Percentiles rank a stretch among this genome's conserved stretches.
phyloP scores from a whole-genome alignment of 257 asterid species.

The Scutellaria barbata region DNA sequence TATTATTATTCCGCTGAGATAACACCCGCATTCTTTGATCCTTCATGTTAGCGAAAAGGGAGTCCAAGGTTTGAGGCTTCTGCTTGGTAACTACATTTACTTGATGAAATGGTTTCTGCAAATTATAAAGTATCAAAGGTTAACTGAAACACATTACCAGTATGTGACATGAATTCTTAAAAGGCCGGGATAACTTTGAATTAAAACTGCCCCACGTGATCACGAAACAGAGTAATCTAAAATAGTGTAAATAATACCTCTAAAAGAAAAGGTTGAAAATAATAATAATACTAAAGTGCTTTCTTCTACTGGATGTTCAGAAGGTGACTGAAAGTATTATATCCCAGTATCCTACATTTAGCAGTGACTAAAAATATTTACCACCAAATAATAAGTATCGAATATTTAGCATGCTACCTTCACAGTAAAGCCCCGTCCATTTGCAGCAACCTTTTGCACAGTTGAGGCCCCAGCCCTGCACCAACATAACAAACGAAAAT shows the following conservation, averaged over 20 bases:
- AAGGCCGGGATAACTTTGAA: background rate
- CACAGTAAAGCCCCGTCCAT: slow-evolving; percentile 51
- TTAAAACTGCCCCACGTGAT: background rate
- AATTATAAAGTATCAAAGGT: background rate
- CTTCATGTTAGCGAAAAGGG: slow-evolving; percentile 89
- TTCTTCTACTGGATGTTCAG: background rate
- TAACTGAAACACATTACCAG: background rate
- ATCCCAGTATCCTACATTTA: background rate
- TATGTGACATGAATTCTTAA: background rate
- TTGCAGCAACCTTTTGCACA: slow-evolving; percentile 52
- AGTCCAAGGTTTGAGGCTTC: slow-evolving; percentile 80
- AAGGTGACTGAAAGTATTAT: background rate
- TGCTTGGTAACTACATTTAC: slow-evolving; percentile 47
- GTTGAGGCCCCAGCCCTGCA: slow-evolving; percentile 60
- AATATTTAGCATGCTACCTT: slow-evolving; percentile 51
- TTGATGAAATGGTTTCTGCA: slow-evolving; percentile 58
- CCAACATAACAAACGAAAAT: slow-evolving; percentile 40
- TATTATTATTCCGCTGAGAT: slow-evolving; percentile 47
- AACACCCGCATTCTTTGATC: slow-evolving; percentile 68
- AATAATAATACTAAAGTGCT: background rate
- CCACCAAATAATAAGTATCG: background rate
- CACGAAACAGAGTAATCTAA: background rate
- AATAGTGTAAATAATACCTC: background rate
- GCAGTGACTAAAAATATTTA: background rate
- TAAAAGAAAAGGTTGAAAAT: background rate